Percentiles rank a stretch among this genome's conserved stretches.
These are phyloP conservation scores for Smallanthus sonchifolius DNA, from an alignment of 129 eudicot species.

Conservation along the genomic window DNA sequence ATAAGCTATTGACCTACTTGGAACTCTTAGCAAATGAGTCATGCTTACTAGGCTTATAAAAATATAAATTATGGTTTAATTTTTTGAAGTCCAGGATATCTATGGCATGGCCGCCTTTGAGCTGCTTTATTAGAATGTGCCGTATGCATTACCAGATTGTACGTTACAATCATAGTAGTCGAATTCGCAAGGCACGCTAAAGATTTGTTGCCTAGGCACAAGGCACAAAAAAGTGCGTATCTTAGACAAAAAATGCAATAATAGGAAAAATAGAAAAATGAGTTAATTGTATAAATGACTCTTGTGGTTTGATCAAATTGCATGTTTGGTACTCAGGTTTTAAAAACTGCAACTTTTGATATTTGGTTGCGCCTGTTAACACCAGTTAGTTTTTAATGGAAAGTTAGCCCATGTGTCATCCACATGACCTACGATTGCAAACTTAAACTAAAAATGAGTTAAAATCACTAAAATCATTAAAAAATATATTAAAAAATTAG, in stretches of 20 bases:
- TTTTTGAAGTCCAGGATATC: not conserved
- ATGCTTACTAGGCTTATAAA: not conserved
- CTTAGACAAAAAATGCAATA: not conserved
- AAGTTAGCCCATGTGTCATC: too few species aligned
- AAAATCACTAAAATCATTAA: too few species aligned
- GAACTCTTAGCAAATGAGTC: not conserved
- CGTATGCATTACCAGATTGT: not conserved
- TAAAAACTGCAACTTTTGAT: too few species aligned
- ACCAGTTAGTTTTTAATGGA: too few species aligned
- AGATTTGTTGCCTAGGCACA: not conserved
- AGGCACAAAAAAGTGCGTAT: not conserved
- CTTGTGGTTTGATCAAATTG: too few species aligned
- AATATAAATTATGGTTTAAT: not conserved
- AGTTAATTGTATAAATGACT: too few species aligned
- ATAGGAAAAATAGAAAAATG: not conserved
- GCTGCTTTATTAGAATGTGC: not conserved
- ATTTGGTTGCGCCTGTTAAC: too few species aligned
- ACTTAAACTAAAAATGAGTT: too few species aligned
- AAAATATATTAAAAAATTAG: too few species aligned
- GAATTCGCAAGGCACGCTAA: not conserved
- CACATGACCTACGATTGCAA: too few species aligned
- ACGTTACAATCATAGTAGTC: not conserved
- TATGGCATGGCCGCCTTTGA: not conserved
- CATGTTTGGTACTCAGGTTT: too few species aligned
- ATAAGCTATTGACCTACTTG: slow-evolving; percentile 8